Conservation (phyloP, 495 filamentous ascomycete species). For the Neurospora terricola region DNA sequence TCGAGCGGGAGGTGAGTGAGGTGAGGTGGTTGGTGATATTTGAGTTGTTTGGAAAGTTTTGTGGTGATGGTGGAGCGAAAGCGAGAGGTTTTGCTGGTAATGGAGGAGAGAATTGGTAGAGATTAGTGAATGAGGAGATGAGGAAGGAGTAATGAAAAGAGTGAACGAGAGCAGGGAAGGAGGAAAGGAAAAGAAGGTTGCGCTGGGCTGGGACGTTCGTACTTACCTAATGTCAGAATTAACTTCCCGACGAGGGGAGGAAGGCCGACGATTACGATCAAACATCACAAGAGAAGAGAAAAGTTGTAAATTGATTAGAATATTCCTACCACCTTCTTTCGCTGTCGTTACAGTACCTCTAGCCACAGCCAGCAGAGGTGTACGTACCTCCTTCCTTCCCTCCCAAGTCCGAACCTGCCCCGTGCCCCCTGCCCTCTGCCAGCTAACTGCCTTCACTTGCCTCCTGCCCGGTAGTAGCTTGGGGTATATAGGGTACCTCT, state of each 20-base stretch:
- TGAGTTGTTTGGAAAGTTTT: background rate
- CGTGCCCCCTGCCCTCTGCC: background rate
- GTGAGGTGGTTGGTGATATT: background rate
- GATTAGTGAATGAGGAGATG: background rate
- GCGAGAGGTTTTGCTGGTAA: background rate
- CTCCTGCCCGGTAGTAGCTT: too few relatives aligned
- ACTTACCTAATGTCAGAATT: background rate
- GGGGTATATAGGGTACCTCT: background rate
- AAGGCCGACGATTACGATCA: background rate
- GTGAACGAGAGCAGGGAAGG: background rate
- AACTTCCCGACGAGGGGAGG: too few relatives aligned
- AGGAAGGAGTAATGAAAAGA: background rate
- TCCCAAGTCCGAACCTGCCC: background rate
- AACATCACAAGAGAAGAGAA: background rate
- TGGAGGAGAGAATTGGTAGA: background rate
- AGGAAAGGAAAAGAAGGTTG: background rate
- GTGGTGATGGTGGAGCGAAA: background rate
- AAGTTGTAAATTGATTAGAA: background rate
- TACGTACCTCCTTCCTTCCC: background rate
- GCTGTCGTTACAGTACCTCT: background rate
- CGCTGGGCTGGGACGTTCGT: background rate
- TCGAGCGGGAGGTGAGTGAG: background rate
- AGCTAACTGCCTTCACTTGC: too few relatives aligned
- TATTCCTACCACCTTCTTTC: background rate
- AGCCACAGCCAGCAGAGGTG: background rate